Evolutionary conservation across 139 green algal genomes (phyloP), one percentile per base, ranked within the genome.

Genomic region (Gonium pectorale): DNA sequence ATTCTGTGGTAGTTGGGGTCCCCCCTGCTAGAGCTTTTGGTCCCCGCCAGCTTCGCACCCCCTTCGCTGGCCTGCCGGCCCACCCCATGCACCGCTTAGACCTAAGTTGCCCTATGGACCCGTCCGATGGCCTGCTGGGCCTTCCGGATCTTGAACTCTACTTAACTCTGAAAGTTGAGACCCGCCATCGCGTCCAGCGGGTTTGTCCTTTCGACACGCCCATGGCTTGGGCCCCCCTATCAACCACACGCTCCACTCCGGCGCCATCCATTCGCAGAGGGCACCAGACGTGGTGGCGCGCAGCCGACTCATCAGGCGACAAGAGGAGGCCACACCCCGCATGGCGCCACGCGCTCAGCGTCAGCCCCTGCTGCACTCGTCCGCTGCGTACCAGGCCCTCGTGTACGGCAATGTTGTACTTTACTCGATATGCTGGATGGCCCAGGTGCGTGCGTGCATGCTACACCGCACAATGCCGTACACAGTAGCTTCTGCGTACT

Each of bases 361-460:
- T 40, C n/a, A 44, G 62, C n/a, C 9, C n/a, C 62, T 13, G 62
- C 62, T 13, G 62, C 62, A 69, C n/a, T 31, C 51, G 13, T 21
- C 46, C 33, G 33, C 41, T 41, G 2, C 38, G 29, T 79, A 72
- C 43, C 81, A 81, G 70, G 40, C 56, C 3, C 27, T 80, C 4
- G 70, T 87, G 2, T 87, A 87, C 54, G 43, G 1, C 41, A 87
- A 73, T 52, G 44, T 87, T 3, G 81, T 81, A 29, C 51, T 87
- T 2, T 87, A 87, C 31, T 54, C 33, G 11, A 70, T 87, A 1
- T 87, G 82, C 29, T 87, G 78, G 60, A 87, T 87, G 82, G 72
- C 64, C 0, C 77, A 73, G 59, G 38, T 72, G 64, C 17, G 19
- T 2, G 13, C 31, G 31, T n/a, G n/a, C n/a, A n/a, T n/a, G n/a